Percentiles rank a stretch among this genome's conserved stretches.
These are phyloP conservation scores for Chenopodium formosanum DNA, from an alignment of 148 eudicot genomes.

Conservation along the genomic window DNA sequence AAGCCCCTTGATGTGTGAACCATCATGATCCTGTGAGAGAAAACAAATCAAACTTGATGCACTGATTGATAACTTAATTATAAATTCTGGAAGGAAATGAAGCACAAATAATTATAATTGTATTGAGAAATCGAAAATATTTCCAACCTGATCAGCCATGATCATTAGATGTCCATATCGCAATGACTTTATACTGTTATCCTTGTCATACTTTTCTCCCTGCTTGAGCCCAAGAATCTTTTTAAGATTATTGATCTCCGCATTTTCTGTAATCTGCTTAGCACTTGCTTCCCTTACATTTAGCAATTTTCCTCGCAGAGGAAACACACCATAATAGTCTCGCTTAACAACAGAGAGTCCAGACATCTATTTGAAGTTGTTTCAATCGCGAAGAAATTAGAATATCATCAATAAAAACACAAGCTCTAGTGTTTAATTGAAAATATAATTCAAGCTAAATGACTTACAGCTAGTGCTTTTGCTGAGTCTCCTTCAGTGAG, in stretches of 20 bases:
- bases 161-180: slow-evolving; percentile 98
- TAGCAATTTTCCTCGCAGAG: slow-evolving; percentile 87
- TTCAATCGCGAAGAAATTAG: neutral
- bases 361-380: slow-evolving; percentile 53
- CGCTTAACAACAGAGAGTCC: slow-evolving; percentile 73
- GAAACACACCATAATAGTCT: slow-evolving; percentile 76
- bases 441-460: neutral
- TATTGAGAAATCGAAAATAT: neutral
- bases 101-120: neutral
- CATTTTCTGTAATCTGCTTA: slow-evolving; percentile 72
- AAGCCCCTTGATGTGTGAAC: slow-evolving; percentile 95
- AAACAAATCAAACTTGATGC: neutral
- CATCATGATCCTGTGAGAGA: slow-evolving; percentile 84
- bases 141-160: slow-evolving; percentile 93
- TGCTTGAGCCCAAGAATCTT: slow-evolving; percentile 88
- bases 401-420: neutral
- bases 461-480: slow-evolving; percentile 86
- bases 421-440: neutral
- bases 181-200: slow-evolving; percentile 46
- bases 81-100: neutral
- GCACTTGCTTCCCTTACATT: slow-evolving; percentile 97
- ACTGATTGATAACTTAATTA: neutral
- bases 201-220: slow-evolving; percentile 60
- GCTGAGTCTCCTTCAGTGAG: slow-evolving; percentile 99
- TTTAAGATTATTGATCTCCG: slow-evolving; percentile 71